Percentiles rank a stretch among this genome's conserved stretches.
Evolutionary conservation across 2,329 filamentous ascomycete genomes (phyloP).

Genomic region (Monosporascus sp.): DNA sequence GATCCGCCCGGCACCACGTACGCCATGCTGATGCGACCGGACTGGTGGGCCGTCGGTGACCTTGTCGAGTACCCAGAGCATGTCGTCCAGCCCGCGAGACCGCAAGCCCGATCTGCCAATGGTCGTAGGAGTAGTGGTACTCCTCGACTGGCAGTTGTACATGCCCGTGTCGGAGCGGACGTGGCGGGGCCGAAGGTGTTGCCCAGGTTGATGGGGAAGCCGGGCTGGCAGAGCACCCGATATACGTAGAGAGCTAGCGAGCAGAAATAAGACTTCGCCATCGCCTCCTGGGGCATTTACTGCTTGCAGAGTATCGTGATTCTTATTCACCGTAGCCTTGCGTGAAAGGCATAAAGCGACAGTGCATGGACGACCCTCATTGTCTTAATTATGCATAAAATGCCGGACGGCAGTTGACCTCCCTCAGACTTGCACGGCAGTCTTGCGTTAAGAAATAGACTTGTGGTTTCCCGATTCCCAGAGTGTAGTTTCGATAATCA

Average conservation of each 20-base stretch:
- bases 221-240: constrained; percentile 1
- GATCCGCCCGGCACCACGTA: constrained; percentile 40
- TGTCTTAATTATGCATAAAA: no score
- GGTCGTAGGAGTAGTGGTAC: constrained; percentile 42
- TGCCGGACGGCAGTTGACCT: no score
- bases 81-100: constrained; percentile 30
- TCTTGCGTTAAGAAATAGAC: no score
- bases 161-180: constrained; percentile 41
- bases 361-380: no score
- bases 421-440: no score
- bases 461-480: no score
- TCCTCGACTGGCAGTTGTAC: constrained; percentile 41
- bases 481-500: no score
- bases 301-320: no score
- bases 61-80: constrained; percentile 40
- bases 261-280: neutral
- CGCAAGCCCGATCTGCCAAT: constrained; percentile 42
- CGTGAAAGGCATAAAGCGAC: no score
- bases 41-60: constrained; percentile 35
- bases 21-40: constrained; percentile 32
- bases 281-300: no score
- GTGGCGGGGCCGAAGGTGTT: constrained; percentile 10
- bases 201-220: constrained; percentile 5
- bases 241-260: neutral
- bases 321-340: no score